Evolutionary conservation across 2,329 filamentous ascomycete species (phyloP).

Genomic region (Epichloe baconii): DNA sequence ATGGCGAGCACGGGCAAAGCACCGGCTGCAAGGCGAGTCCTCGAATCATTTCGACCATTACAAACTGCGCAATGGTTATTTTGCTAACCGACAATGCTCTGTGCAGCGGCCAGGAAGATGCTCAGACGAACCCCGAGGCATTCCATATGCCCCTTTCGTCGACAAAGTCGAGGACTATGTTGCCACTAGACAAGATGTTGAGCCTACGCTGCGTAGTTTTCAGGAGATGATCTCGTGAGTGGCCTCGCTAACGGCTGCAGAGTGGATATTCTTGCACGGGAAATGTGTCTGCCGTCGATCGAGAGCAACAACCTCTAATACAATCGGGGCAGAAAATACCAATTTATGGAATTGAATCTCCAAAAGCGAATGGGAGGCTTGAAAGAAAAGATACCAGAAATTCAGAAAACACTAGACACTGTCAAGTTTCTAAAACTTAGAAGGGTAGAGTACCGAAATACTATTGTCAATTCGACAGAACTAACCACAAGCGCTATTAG

Average conservation of each 20-base stretch:
- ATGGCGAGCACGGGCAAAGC: conserved; percentile 31
- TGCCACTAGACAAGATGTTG: conserved; percentile 62
- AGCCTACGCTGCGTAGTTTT: conserved; percentile 68
- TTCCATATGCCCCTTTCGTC: conserved; percentile 73
- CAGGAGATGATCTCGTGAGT: conserved; percentile 87
- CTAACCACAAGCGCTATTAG: conserved; percentile 14
- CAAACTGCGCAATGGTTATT: neutral
- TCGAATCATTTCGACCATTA: too few relatives aligned
- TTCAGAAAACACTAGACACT: conserved; percentile 87
- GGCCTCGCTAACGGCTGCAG: neutral
- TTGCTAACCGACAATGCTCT: neutral
- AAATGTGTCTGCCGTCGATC: neutral
- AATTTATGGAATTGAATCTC: conserved; percentile 97
- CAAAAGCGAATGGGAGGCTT: conserved; percentile 70
- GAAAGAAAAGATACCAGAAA: conserved; percentile 93
- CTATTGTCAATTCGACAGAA: neutral
- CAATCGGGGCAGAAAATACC: conserved; percentile 64
- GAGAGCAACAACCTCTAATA: conserved; percentile 3
- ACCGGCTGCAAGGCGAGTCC: conserved; percentile 20
- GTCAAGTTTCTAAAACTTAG: conserved; percentile 72
- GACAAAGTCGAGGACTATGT: conserved; percentile 86
- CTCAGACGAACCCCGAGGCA: conserved; percentile 64
- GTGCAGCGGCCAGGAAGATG: conserved; percentile 28
- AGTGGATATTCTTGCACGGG: neutral
- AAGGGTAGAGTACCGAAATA: conserved; percentile 37